A percentile compares a stretch with the other conserved stretches of the same genome.
Conservation (phyloP, 2,329 filamentous ascomycete genomes). For the Cordyceps farinosa region DNA sequence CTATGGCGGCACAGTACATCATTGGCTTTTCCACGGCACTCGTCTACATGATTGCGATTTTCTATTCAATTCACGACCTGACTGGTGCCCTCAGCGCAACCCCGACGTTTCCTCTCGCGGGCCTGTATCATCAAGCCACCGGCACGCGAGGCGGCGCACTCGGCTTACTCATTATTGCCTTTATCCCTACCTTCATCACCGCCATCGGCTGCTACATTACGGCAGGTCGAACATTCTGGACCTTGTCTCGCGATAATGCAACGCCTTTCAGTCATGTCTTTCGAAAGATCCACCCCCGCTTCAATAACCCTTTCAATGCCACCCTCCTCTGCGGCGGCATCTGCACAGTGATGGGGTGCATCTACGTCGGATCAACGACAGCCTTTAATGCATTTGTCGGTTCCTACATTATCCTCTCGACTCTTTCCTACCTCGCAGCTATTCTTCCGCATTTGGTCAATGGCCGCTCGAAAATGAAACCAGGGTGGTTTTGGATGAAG, state of each 20-base stretch:
- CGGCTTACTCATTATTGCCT: conserved; percentile 28
- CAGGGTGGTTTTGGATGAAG: conserved; percentile 48
- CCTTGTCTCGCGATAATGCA: conserved; percentile 13
- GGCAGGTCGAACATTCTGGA: conserved; percentile 14
- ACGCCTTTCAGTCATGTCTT: conserved; percentile 18
- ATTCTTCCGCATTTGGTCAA: conserved; percentile 52
- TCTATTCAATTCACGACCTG: conserved; percentile 50
- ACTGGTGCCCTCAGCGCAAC: conserved; percentile 41
- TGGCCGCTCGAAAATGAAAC: background rate
- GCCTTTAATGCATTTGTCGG: conserved; percentile 59
- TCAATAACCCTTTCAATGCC: conserved; percentile 52
- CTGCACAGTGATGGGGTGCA: conserved; percentile 49
- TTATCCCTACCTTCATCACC: conserved; percentile 10
- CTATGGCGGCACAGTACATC: conserved; percentile 41
- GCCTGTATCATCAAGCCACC: conserved; percentile 53
- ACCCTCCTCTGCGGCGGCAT: conserved; percentile 44
- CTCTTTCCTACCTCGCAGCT: conserved; percentile 56
- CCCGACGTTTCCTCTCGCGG: conserved; percentile 52
- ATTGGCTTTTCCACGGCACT: conserved; percentile 43
- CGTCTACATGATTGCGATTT: conserved; percentile 39
- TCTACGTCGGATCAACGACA: conserved; percentile 54
- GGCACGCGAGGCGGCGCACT: conserved; percentile 38
- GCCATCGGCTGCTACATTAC: conserved; percentile 15
- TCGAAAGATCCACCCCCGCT: conserved; percentile 43
- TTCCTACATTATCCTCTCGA: conserved; percentile 32